These are phyloP conservation scores for Senna siamea DNA, from an alignment of 306 rosid species.

Conservation along the genomic window DNA sequence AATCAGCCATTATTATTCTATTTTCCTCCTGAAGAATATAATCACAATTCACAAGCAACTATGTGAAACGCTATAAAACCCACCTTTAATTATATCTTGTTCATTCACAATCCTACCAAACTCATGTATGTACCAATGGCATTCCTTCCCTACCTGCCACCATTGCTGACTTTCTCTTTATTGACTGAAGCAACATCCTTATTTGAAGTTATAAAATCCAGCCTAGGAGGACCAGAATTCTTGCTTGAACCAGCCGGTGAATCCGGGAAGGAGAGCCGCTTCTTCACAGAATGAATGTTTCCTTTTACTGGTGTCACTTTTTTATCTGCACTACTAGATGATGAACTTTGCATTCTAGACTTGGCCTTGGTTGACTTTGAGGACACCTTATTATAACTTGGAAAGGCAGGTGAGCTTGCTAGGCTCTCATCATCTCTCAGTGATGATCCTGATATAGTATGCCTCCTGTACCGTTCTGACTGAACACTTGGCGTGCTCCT, in stretches of 20 bases:
- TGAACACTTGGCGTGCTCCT: slow-evolving; percentile 49
- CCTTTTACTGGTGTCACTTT: slow-evolving; percentile 52
- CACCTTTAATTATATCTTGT: not conserved
- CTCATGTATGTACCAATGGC: not conserved
- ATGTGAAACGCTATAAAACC: not conserved
- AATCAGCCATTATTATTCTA: slow-evolving; percentile 18
- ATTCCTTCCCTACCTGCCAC: slow-evolving; percentile 22
- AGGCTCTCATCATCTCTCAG: slow-evolving; percentile 57
- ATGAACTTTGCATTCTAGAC: slow-evolving; percentile 53
- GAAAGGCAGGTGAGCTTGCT: slow-evolving; percentile 52
- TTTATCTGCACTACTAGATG: slow-evolving; percentile 33
- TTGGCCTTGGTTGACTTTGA: slow-evolving; percentile 58
- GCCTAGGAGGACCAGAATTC: slow-evolving; percentile 66
- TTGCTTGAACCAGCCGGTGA: slow-evolving; percentile 57
- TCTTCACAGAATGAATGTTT: slow-evolving; percentile 55
- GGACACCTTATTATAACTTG: slow-evolving; percentile 47
- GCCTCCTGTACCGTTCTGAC: slow-evolving; percentile 60
- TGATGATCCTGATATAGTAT: slow-evolving; percentile 58
- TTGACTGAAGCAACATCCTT: not conserved
- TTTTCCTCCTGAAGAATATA: slow-evolving; percentile 31
- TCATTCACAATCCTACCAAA: slow-evolving; percentile 30
- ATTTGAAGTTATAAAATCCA: too few relatives aligned
- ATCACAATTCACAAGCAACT: slow-evolving; percentile 1
- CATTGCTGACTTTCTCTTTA: slow-evolving; percentile 10
- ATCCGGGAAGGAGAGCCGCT: slow-evolving; percentile 63